A percentile compares a stretch with the other conserved stretches of the same genome.
Conservation (phyloP, 2,329 filamentous ascomycete species). For the Rhynchosporium agropyri region DNA sequence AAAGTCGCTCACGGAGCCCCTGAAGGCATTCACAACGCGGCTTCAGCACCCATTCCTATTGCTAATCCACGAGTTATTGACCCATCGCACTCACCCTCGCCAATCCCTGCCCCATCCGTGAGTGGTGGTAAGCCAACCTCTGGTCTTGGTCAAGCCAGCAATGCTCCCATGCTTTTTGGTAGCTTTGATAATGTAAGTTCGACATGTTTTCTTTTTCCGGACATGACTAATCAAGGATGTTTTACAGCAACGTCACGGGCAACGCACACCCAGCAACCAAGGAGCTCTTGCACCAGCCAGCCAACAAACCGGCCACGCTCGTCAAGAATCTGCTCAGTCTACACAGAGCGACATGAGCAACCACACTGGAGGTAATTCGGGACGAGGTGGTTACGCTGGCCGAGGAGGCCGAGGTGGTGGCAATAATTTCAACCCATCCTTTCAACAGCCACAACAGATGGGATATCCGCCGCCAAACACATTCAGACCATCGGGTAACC, state of each 20-base stretch:
- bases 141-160: slow-evolving; percentile 66
- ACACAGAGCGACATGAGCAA: slow-evolving; percentile 73
- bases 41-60: slow-evolving; percentile 62
- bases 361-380: slow-evolving; percentile 51
- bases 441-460: slow-evolving; percentile 51
- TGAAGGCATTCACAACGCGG: slow-evolving; percentile 49
- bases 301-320: slow-evolving; percentile 71
- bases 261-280: slow-evolving; percentile 65
- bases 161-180: slow-evolving; percentile 69
- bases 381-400: slow-evolving; percentile 55
- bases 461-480: slow-evolving; percentile 50
- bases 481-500: slow-evolving; percentile 42
- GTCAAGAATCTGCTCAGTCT: slow-evolving; percentile 85
- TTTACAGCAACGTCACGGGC: slow-evolving; percentile 63
- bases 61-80: slow-evolving; percentile 78
- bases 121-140: slow-evolving; percentile 83
- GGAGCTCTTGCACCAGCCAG: slow-evolving; percentile 62
- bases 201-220: slow-evolving; percentile 34
- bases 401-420: slow-evolving; percentile 60
- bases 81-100: slow-evolving; percentile 85
- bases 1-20: slow-evolving; percentile 69
- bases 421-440: slow-evolving; percentile 55
- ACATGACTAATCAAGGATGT: slow-evolving; percentile 36
- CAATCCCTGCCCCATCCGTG: slow-evolving; percentile 75
- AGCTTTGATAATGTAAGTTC: slow-evolving; percentile 78